phyloP scores from a whole-genome alignment of 2,329 filamentous ascomycete species.

The Ophiocordyceps sinensis region DNA sequence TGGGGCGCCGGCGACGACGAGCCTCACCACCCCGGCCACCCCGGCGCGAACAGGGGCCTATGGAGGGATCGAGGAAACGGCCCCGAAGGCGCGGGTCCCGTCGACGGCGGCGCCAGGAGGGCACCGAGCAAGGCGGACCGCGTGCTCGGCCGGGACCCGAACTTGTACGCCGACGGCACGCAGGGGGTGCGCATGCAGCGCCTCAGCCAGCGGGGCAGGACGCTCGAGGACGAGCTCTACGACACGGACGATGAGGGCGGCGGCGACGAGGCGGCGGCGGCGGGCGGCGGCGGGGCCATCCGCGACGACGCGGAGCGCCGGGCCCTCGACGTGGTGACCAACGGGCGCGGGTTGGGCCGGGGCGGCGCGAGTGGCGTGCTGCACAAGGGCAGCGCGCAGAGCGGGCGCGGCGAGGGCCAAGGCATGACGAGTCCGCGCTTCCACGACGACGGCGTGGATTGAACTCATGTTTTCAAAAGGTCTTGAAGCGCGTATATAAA shows the following conservation, averaged over 20 bases:
- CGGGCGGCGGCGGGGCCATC: conserved; percentile 5
- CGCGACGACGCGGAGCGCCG: conserved; percentile 19
- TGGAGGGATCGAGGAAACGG: neutral
- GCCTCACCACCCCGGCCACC: neutral
- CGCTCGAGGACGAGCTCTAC: conserved; percentile 26
- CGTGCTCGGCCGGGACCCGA: conserved; percentile 41
- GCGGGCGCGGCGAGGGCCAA: neutral
- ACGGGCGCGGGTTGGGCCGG: conserved; percentile 21
- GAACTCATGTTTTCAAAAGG: neutral
- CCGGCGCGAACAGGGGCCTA: neutral
- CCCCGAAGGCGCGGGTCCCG: neutral
- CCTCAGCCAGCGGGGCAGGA: conserved; percentile 30
- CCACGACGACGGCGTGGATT: conserved; percentile 21
- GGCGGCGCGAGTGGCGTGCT: conserved; percentile 29
- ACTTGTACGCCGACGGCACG: conserved; percentile 35
- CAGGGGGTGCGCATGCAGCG: conserved; percentile 30
- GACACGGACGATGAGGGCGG: conserved; percentile 24
- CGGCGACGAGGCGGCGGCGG: conserved; percentile 5
- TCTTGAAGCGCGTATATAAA: too few species aligned
- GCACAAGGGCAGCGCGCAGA: conserved; percentile 11
- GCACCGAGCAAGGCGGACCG: conserved; percentile 42
- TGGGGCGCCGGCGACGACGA: conserved; percentile 37
- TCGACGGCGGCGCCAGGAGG: conserved; percentile 15
- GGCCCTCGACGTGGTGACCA: conserved; percentile 28
- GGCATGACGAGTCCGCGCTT: conserved; percentile 9